Evolutionary conservation across 2,329 filamentous ascomycete genomes (phyloP).

Genomic region (Penicillium digitatum): DNA sequence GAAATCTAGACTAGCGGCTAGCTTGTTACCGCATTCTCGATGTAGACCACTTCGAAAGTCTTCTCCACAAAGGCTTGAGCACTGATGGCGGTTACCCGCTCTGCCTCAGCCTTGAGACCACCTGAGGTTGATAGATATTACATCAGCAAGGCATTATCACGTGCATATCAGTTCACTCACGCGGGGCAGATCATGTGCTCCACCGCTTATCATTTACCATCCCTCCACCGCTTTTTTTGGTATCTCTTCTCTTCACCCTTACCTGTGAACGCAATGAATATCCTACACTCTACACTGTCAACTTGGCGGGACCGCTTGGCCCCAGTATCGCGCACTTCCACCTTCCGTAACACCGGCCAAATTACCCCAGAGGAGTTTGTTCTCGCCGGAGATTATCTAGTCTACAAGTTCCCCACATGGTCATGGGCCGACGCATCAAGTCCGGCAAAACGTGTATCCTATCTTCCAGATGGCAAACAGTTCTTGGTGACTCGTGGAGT

Average conservation of each 20-base stretch:
- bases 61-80: slow-evolving; percentile 13
- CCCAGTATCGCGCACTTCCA: slow-evolving; percentile 83
- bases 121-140: no score
- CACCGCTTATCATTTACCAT: slow-evolving; percentile 24
- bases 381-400: slow-evolving; percentile 91
- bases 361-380: slow-evolving; percentile 98
- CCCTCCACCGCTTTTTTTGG: slow-evolving; percentile 7
- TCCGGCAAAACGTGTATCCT: slow-evolving; percentile 70
- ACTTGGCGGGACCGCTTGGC: slow-evolving; percentile 88
- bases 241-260: slow-evolving; percentile 1
- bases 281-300: slow-evolving; percentile 88
- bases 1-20: slow-evolving; percentile 12
- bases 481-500: slow-evolving; percentile 93
- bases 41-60: slow-evolving; percentile 7
- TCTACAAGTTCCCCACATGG: slow-evolving; percentile 99
- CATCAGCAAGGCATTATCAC: not conserved
- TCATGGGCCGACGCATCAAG: slow-evolving; percentile 87
- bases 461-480: slow-evolving; percentile 87
- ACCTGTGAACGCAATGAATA: slow-evolving; percentile 62
- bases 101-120: no score
- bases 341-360: slow-evolving; percentile 88
- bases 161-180: slow-evolving; percentile 11
- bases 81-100: no score
- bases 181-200: slow-evolving; percentile 29
- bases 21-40: slow-evolving; percentile 10